Evolutionary conservation across 352 stramenopile species (phyloP), one percentile per base, ranked within the genome.

Genomic region (Globisporangium mamillatum): DNA sequence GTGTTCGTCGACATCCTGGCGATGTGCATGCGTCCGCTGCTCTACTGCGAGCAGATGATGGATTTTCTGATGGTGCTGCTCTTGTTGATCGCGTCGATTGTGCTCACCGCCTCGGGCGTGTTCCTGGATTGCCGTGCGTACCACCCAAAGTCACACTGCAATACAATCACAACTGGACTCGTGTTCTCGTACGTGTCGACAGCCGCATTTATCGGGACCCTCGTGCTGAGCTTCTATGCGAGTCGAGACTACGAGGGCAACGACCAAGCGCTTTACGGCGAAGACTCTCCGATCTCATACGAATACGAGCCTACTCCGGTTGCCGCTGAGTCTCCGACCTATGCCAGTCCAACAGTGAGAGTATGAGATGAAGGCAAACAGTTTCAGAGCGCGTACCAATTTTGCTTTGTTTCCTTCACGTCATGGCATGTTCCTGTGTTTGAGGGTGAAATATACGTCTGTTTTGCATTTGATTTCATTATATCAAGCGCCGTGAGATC

Each of bases 31-130:
- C 65, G 65, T 20, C 65, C 65, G 9, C 44, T 70, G 41, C 57
- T 70, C 29, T 70, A 55, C 22, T 70, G 65, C 46, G 65, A 70
- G 29, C 65, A 67, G 29, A 34, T 63, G 57, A 70, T 70, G 65
- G 65, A 70, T 27, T 66, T 52, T 7, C 12, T 66, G 6, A 60
- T 70, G 44, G 65, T 46, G 32, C 58, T 70, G 5, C 58, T 70
- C 29, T 36, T 70, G 65, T 22, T 70, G 20, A 41, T 70, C 24
- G 65, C 65, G 18, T 70, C 65, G 14, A 60, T 70, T 32, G 65
- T 70, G 46, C 58, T 70, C 44, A 60, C 65, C 7, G 44, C n/a
- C 18, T 70, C 65, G 9, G 32, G 48, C 5, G 44, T 24, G 6
- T 66, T 70, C 44, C 29, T 36, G 7, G 14, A 67, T 34, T 70